A percentile compares a stretch with the other conserved stretches of the same genome.
These are phyloP conservation scores for Aegilops speltoides DNA, from an alignment of 176 grass and related monocot genomes.

Conservation along the genomic window DNA sequence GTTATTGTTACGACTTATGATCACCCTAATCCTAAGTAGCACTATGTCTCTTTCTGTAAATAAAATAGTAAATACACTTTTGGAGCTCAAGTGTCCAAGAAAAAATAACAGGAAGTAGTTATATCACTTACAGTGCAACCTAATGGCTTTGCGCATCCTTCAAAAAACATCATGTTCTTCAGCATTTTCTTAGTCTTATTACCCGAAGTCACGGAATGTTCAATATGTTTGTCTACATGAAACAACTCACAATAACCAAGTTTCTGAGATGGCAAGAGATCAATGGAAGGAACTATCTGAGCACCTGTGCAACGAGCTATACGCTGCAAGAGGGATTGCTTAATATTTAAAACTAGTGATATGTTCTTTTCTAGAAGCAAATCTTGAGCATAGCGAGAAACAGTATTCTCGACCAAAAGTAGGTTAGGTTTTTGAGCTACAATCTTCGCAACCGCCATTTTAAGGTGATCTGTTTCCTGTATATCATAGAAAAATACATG, in stretches of 20 bases:
- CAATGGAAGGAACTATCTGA: conserved; percentile 88
- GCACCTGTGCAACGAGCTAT: conserved; percentile 87
- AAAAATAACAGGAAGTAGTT: conserved; percentile 32
- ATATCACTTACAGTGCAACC: conserved; percentile 92
- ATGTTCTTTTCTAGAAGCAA: conserved; percentile 88
- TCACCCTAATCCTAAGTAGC: not conserved
- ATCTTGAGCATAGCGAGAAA: conserved; percentile 87
- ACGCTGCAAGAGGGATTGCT: conserved; percentile 74
- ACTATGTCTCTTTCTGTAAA: conserved; percentile 22
- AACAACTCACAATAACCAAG: conserved; percentile 88
- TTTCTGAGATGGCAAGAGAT: conserved; percentile 68
- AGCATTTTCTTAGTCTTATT: conserved; percentile 58
- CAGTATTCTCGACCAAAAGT: conserved; percentile 94
- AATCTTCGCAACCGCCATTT: conserved; percentile 98
- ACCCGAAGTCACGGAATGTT: conserved; percentile 45
- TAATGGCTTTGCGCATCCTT: conserved; percentile 85
- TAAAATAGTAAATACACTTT: conserved; percentile 2
- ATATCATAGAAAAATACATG: conserved; percentile 14
- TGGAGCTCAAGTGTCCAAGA: conserved; percentile 14
- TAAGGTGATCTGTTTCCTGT: conserved; percentile 98
- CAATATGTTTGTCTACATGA: conserved; percentile 87
- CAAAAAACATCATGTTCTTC: conserved; percentile 96
- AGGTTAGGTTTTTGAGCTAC: conserved; percentile 81
- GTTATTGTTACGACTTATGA: conserved; percentile 1
- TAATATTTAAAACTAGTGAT: conserved; percentile 95